Evolutionary conservation across 345 rosid genomes (phyloP), one percentile per base, ranked within the genome.

Genomic region (Moringa oleifera): DNA sequence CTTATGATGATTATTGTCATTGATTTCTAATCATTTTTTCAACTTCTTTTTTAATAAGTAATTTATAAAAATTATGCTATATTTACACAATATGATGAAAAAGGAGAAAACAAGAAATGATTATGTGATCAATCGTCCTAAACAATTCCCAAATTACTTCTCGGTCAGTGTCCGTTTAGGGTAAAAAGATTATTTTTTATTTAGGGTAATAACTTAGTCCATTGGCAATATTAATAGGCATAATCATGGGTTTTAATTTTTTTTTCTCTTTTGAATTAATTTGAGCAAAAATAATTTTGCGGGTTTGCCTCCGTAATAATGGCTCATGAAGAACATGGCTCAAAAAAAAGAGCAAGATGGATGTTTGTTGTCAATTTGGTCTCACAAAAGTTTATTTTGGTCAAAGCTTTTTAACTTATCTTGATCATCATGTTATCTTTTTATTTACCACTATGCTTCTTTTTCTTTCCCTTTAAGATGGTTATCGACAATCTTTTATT

Each of bases 1-100:
- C 63, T 51, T 59, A 54, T 47, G 53, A 68, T 71, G 60, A 83
- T 79, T 77, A 68, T 63, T 67, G 74, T 62, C 74, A 72, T 69
- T 78, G 68, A 80, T 87, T 79, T 70, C 66, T 68, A 73, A 82
- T 83, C 81, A 85, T 83, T 81, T 58, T 70, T 51, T 11, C 37
- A 5, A 33, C 11, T 33, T n/a, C 37, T 11, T 33, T 33, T 33
- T 33, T 11, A 33, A 33, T 33, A n/a, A n/a, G n/a, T n/a, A n/a
- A n/a, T 33, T 33, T 33, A 33, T 33, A 33, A 33, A 33, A 33
- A 33, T 4, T 4, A 33, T 4, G 37, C 6, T 33, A 33, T 33
- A 5, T 41, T 41, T 41, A 15, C 1, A 41, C 6, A 7, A 41
- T 7, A 7, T 41, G 12, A 41, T 41, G 12, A 41, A 7, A 7